Conservation (phyloP, 176 grass and related monocot genomes). For the Carex kokanica region DNA sequence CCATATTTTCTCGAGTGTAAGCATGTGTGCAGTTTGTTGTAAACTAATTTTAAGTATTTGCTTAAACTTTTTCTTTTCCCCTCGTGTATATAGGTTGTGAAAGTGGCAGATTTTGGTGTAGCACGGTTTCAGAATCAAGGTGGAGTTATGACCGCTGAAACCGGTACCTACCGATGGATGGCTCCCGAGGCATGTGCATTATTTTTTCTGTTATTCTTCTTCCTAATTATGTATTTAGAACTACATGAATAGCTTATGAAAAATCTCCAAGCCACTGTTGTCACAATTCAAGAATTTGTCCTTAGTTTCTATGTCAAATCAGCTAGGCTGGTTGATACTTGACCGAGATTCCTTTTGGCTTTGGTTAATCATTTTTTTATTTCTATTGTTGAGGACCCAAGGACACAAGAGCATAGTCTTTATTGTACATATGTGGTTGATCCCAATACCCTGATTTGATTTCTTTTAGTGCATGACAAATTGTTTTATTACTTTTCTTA, state of each 20-base stretch:
- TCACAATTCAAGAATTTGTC: background rate
- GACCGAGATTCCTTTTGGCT: background rate
- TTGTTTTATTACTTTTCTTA: background rate
- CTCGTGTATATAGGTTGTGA: constrained; percentile 58
- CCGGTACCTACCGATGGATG: constrained; percentile 99
- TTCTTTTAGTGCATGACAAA: background rate
- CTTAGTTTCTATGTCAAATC: background rate
- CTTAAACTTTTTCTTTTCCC: background rate
- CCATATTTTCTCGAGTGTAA: background rate
- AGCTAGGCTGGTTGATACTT: background rate
- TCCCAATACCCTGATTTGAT: background rate
- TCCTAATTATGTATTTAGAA: background rate
- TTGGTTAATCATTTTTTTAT: background rate
- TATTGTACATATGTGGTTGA: background rate
- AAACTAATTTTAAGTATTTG: background rate
- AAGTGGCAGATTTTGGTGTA: constrained; percentile 98
- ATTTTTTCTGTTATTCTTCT: background rate
- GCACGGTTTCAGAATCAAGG: constrained; percentile 92
- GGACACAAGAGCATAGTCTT: background rate
- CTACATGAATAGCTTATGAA: background rate
- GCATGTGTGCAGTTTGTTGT: background rate
- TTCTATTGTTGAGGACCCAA: background rate
- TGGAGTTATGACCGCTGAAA: constrained; percentile 97
- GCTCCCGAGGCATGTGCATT: constrained; percentile 77
- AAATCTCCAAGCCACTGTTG: background rate